Conservation (phyloP, 108 stramenopile genomes). For the Seminavis robusta region DNA sequence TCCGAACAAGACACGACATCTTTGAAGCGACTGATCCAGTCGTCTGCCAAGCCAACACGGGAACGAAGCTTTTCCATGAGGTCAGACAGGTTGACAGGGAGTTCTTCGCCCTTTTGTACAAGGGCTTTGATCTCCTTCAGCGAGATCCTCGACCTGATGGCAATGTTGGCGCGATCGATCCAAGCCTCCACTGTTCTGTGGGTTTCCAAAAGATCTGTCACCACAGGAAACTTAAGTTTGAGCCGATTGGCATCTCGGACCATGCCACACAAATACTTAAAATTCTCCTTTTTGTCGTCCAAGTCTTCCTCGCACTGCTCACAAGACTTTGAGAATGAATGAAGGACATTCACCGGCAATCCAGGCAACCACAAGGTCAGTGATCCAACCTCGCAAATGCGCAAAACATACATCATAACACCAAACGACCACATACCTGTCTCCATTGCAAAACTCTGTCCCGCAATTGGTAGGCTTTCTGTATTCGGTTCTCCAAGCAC, state of each 20-base stretch:
- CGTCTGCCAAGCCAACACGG: conserved; percentile 42
- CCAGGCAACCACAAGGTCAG: background rate
- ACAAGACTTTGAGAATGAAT: background rate
- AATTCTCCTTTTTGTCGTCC: conserved; percentile 38
- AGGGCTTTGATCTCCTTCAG: conserved; percentile 61
- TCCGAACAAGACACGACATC: too few species aligned
- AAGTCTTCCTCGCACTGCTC: conserved; percentile 18
- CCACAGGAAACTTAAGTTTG: conserved; percentile 51
- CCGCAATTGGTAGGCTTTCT: conserved; percentile 51
- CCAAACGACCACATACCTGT: background rate
- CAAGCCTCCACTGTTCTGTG: conserved; percentile 54
- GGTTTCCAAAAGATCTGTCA: conserved; percentile 37
- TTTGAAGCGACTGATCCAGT: conserved; percentile 57
- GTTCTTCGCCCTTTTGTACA: conserved; percentile 40
- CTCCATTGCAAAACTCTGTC: conserved; percentile 53
- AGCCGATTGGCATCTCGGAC: conserved; percentile 64
- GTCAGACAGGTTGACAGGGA: conserved; percentile 67
- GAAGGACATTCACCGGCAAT: background rate
- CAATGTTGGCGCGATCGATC: conserved; percentile 76
- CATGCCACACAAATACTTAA: conserved; percentile 48
- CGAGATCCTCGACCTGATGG: conserved; percentile 69
- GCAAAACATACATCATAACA: too few species aligned
- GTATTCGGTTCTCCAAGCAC: conserved; percentile 40
- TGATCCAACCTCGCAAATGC: background rate
- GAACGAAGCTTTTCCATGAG: conserved; percentile 63